Conservation (phyloP, 73 alveolate genomes). For the Paraurostyla sp. region DNA sequence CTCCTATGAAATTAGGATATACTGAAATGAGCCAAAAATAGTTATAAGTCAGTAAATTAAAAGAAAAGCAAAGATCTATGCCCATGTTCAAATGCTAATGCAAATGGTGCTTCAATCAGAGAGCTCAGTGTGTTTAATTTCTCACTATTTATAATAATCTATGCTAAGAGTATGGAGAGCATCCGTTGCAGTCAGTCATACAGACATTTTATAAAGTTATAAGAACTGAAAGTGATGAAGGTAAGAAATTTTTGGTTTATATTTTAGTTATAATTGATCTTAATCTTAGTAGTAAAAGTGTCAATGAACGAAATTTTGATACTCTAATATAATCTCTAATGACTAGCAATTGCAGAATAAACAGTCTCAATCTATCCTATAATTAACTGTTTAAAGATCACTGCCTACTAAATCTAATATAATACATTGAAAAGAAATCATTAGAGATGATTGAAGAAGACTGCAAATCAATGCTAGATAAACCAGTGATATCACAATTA, state of each 20-base stretch:
- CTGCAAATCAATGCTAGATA: not conserved
- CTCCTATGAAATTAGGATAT: too few species aligned
- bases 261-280: not conserved
- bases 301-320: constrained; percentile 38
- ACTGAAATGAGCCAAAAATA: too few species aligned
- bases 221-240: not conserved
- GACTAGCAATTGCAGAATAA: not conserved
- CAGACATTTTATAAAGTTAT: not conserved
- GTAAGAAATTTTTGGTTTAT: not conserved
- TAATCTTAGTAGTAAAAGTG: constrained; percentile 14
- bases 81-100: not conserved
- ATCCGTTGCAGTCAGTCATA: constrained; percentile 28
- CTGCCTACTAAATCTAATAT: not conserved
- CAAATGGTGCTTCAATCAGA: constrained; percentile 35
- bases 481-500: not conserved
- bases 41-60: too few species aligned
- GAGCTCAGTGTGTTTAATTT: not conserved
- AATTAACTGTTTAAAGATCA: constrained; percentile 19
- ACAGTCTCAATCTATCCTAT: not conserved
- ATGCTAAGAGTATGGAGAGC: constrained; percentile 45
- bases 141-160: not conserved
- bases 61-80: too few species aligned
- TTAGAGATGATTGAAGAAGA: not conserved
- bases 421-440: constrained; percentile 22
- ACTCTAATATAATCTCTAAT: not conserved